Percentiles rank a stretch among this genome's conserved stretches.
phyloP scores from a whole-genome alignment of 2,329 filamentous ascomycete genomes.

The Triangularia setosa region DNA sequence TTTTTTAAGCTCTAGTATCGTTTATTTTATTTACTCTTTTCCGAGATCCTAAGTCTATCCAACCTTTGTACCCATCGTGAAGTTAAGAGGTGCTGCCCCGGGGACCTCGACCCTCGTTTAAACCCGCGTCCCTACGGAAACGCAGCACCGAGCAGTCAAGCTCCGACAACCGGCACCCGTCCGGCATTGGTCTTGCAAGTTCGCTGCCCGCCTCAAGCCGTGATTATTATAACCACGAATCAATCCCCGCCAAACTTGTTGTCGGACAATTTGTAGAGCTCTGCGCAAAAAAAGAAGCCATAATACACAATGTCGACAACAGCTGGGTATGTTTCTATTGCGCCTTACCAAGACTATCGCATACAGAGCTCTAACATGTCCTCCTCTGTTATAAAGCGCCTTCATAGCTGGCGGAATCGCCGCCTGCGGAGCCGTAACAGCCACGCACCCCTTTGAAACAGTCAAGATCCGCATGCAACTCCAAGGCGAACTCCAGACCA shows the following conservation, averaged over 20 bases:
- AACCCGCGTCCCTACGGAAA: neutral
- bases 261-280: slow-evolving; percentile 6
- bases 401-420: slow-evolving; percentile 96
- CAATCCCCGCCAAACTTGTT: neutral
- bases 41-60: neutral
- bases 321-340: slow-evolving; percentile 34
- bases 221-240: neutral
- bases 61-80: neutral
- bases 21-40: neutral
- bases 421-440: slow-evolving; percentile 94
- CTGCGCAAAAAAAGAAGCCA: neutral
- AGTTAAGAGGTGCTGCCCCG: neutral
- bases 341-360: neutral
- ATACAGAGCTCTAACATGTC: slow-evolving; percentile 18
- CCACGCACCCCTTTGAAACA: slow-evolving; percentile 96
- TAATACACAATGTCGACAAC: slow-evolving; percentile 49
- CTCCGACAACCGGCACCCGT: slow-evolving; percentile 9
- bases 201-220: neutral
- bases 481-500: slow-evolving; percentile 89
- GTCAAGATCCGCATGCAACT: slow-evolving; percentile 98
- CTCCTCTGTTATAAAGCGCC: slow-evolving; percentile 49
- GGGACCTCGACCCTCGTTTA: neutral
- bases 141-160: neutral
- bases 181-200: slow-evolving; percentile 4
- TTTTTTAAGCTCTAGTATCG: neutral